Base-by-base conservation (phyloP, 2,329 filamentous ascomycete genomes). In the Pseudogymnoascus sp. region DNA sequence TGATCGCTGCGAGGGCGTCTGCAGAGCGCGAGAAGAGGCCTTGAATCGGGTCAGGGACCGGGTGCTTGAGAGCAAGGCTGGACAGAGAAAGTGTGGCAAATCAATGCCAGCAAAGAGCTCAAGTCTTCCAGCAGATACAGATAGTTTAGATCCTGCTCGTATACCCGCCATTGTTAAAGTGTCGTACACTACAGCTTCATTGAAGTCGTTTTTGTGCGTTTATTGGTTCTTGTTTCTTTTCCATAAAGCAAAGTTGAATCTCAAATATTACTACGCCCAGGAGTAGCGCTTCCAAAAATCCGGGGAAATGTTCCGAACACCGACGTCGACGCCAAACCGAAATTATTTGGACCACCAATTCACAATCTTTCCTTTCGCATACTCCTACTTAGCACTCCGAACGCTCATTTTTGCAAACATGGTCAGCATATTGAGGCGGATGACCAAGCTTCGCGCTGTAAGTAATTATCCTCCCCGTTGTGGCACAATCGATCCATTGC, bases 361-460 rank as follows among this genome's bases (percentile, higher is more conserved):
- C 28, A 56, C 50, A 56, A 56, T 33, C 28, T 18, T 56, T 56
- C 50, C 50, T n/a, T 33, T 14, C n/a, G 50, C 50, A 56, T 56
- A 56, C 5, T 33, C 50, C n/a, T 31, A 31, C 25, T 31, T 56
- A 18, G 28, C 50, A 56, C 12, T 21, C 28, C 50, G 21, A 60
- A 60, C 35, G 21, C 7, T 21, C 59, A 60, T 38, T 25, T 25
- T 60, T 21, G 63, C 69, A 70, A 75, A 69, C 63, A 84, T 84
- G 82, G 78, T 80, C 61, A 77, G 79, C 67, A 75, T 89, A 77
- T 74, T 83, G 72, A 84, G 85, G 77, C 87, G 91, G 70, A 86
- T 91, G 83, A 85, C 87, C 74, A 85, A 85, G 76, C 79, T 95
- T 73, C 86, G 85, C 75, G 80, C 83, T 75, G 90, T 91, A 81